Percentiles rank a stretch among this genome's conserved stretches.
phyloP scores from a whole-genome alignment of 148 eudicot species.

The Amaranthus hypochondriacus region DNA sequence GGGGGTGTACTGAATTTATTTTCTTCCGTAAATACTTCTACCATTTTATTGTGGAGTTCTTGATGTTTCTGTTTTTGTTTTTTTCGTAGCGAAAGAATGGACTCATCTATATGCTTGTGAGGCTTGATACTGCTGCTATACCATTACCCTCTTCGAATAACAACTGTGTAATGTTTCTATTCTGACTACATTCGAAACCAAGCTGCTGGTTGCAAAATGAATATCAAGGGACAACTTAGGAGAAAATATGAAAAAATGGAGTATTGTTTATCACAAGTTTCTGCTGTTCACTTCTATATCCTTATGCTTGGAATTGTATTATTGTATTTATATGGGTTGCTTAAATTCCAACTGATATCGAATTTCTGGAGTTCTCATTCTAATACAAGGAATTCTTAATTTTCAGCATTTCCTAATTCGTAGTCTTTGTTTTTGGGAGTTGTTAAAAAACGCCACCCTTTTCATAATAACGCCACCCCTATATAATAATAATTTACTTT shows the following conservation, averaged over 20 bases:
- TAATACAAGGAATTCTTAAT: neutral
- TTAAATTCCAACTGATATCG: neutral
- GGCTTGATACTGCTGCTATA: constrained; percentile 33
- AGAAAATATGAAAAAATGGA: constrained; percentile 16
- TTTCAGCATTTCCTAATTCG: neutral
- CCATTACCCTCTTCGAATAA: constrained; percentile 25
- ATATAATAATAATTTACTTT: too few species aligned
- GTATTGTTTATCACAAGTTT: constrained; percentile 16
- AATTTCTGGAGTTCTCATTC: neutral
- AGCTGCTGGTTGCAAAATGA: constrained; percentile 15
- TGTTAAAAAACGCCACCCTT: too few species aligned
- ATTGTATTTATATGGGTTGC: constrained; percentile 12
- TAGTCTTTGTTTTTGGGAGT: too few species aligned
- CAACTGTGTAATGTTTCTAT: constrained; percentile 18
- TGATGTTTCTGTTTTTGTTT: constrained; percentile 1
- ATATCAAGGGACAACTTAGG: constrained; percentile 15
- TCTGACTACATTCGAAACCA: constrained; percentile 21
- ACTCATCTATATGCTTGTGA: constrained; percentile 85
- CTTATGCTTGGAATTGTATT: constrained; percentile 12
- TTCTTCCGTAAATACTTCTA: neutral
- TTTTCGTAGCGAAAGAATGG: constrained; percentile 87
- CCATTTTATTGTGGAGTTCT: neutral
- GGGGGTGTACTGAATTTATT: too few species aligned
- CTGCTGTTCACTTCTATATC: constrained; percentile 1
- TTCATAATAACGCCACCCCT: too few species aligned